Conservation (phyloP, 2,329 filamentous ascomycete genomes). For the Clonostachys solani region DNA sequence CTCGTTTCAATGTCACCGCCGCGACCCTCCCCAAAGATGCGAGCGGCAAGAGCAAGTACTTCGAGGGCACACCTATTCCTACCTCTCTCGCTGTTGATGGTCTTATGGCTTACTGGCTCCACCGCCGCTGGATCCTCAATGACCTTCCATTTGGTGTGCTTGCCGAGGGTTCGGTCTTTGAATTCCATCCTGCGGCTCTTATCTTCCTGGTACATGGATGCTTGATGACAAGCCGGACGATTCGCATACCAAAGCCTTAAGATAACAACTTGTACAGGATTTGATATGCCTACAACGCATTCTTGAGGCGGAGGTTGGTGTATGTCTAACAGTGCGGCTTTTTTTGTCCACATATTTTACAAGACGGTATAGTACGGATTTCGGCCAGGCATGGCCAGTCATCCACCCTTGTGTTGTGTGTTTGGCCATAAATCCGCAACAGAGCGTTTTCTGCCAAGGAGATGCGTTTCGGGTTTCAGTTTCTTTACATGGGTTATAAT, state of each 20-base stretch:
- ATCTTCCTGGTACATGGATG: slow-evolving; percentile 88
- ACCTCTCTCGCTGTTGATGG: slow-evolving; percentile 78
- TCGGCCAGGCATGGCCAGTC: too few species aligned
- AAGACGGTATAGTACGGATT: too few species aligned
- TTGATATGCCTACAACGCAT: too few species aligned
- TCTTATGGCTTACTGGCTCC: slow-evolving; percentile 87
- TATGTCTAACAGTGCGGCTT: too few species aligned
- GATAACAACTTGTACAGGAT: too few species aligned
- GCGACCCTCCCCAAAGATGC: slow-evolving; percentile 86
- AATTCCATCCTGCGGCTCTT: slow-evolving; percentile 78
- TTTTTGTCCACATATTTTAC: too few species aligned
- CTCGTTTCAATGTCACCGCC: slow-evolving; percentile 96
- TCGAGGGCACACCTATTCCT: slow-evolving; percentile 95
- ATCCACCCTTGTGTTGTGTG: too few species aligned
- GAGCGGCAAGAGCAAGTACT: slow-evolving; percentile 87
- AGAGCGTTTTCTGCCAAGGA: too few species aligned
- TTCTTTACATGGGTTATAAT: too few species aligned
- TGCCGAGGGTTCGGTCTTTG: slow-evolving; percentile 62
- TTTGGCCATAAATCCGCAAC: too few species aligned
- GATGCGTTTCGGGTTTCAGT: too few species aligned
- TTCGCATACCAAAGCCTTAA: slow-evolving; percentile 88
- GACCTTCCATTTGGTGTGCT: slow-evolving; percentile 73
- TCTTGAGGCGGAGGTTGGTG: too few species aligned
- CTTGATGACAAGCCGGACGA: slow-evolving; percentile 90
- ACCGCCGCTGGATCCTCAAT: slow-evolving; percentile 73